phyloP scores from a whole-genome alignment of 768 basidiomycete genomes.

The Mycena vitilis region DNA sequence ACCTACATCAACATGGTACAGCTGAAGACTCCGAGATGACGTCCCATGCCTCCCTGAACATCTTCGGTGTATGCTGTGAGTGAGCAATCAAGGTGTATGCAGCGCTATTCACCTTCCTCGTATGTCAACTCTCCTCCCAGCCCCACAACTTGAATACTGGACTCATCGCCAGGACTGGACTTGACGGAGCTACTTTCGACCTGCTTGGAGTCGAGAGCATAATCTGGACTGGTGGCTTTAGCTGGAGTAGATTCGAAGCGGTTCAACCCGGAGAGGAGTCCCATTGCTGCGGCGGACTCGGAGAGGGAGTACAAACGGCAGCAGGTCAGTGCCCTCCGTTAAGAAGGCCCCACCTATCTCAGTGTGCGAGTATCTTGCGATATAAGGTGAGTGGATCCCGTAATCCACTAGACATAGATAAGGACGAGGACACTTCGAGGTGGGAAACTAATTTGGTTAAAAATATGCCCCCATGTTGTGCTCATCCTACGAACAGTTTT shows the following conservation, averaged over 20 bases:
- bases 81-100: no score
- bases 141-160: constrained; percentile 10
- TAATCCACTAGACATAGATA: constrained; percentile 9
- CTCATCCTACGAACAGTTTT: no score
- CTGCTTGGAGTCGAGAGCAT: constrained; percentile 14
- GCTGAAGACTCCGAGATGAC: constrained; percentile 66
- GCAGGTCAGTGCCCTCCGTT: not conserved
- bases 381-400: not conserved
- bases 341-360: not conserved
- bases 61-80: constrained; percentile 46
- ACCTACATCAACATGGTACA: constrained; percentile 66
- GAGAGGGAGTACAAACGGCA: not conserved
- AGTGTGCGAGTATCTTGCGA: constrained; percentile 4
- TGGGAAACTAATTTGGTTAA: constrained; percentile 9
- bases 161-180: constrained; percentile 14
- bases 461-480: no score
- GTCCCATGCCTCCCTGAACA: constrained; percentile 66
- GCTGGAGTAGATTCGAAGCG: not conserved
- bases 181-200: constrained; percentile 11
- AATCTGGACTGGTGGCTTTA: not conserved
- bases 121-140: constrained; percentile 49
- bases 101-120: constrained; percentile 60
- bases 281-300: constrained; percentile 12
- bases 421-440: constrained; percentile 10
- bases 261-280: constrained; percentile 27